Evolutionary conservation across 192 early-diverging fungal genomes (phyloP).

Genomic region (Allomyces arbusculus): DNA sequence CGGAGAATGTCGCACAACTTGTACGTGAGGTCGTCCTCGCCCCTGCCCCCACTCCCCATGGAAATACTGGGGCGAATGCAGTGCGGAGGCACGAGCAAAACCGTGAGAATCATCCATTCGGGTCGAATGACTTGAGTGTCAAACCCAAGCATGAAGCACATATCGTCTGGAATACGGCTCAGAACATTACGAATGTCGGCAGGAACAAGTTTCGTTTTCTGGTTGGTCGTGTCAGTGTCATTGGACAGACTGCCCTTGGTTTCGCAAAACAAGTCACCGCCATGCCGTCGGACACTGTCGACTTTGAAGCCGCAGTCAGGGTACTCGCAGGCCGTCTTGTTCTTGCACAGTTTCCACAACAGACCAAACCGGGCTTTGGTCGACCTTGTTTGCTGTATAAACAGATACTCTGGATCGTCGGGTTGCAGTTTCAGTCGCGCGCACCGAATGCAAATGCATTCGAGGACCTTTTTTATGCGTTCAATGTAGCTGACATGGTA

Average conservation of each 20-base stretch:
- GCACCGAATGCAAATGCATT: slow-evolving; percentile 87
- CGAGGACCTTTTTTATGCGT: slow-evolving; percentile 90
- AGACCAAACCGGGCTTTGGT: not conserved
- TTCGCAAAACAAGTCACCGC: too few relatives aligned
- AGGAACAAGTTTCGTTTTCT: slow-evolving; percentile 37
- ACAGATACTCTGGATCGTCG: slow-evolving; percentile 17
- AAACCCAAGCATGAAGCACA: slow-evolving; percentile 65
- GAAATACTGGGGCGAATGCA: slow-evolving; percentile 87
- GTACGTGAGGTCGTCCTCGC: slow-evolving; percentile 94
- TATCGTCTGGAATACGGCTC: slow-evolving; percentile 65
- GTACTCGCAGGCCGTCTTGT: not conserved
- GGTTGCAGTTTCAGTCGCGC: slow-evolving; percentile 77
- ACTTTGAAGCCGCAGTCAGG: not conserved
- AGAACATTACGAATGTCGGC: slow-evolving; percentile 60
- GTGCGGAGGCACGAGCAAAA: slow-evolving; percentile 89
- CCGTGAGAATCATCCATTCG: slow-evolving; percentile 94
- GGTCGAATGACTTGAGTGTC: slow-evolving; percentile 72
- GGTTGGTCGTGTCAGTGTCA: too few relatives aligned
- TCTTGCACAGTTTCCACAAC: not conserved
- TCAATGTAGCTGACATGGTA: slow-evolving; percentile 76
- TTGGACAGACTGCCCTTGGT: too few relatives aligned
- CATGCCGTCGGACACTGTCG: not conserved
- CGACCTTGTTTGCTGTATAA: slow-evolving; percentile 10
- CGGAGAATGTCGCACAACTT: slow-evolving; percentile 84
- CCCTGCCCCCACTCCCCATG: slow-evolving; percentile 66